Percentiles rank a stretch among this genome's conserved stretches.
phyloP scores from a whole-genome alignment of 148 eudicot genomes.

The Drosera capensis region DNA sequence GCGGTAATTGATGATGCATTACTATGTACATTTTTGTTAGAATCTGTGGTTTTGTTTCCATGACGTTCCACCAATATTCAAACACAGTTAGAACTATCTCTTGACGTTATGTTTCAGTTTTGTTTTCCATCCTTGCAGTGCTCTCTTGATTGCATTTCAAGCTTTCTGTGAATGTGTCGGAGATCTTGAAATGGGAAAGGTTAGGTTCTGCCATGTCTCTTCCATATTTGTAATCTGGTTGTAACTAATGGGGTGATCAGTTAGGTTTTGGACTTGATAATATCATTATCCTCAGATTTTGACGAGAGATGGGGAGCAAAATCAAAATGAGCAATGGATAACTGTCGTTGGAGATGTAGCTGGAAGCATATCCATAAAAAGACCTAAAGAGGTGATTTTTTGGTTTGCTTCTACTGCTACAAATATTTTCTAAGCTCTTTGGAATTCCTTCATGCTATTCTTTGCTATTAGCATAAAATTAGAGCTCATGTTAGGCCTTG shows the following conservation, averaged over 20 bases:
- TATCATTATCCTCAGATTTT: slow-evolving; percentile 36
- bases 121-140: slow-evolving; percentile 29
- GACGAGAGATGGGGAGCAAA: slow-evolving; percentile 72
- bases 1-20: slow-evolving; percentile 45
- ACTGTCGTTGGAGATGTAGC: slow-evolving; percentile 78
- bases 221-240: too few relatives aligned
- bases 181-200: slow-evolving; percentile 99
- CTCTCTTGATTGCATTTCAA: slow-evolving; percentile 75
- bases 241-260: too few relatives aligned
- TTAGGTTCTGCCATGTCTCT: slow-evolving; percentile 7
- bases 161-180: slow-evolving; percentile 99
- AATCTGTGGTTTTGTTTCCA: too few relatives aligned
- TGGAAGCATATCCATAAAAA: slow-evolving; percentile 67
- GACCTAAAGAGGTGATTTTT: slow-evolving; percentile 91
- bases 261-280: neutral
- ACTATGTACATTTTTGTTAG: too few relatives aligned
- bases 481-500: too few relatives aligned
- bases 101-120: slow-evolving; percentile 1
- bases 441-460: too few relatives aligned
- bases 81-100: too few relatives aligned
- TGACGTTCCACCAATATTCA: too few relatives aligned
- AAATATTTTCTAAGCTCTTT: too few relatives aligned
- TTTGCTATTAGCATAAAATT: too few relatives aligned
- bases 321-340: slow-evolving; percentile 80
- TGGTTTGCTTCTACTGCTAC: too few relatives aligned